Conservation (phyloP, 208 protist genomes). For the Entamoeba invadens region DNA sequence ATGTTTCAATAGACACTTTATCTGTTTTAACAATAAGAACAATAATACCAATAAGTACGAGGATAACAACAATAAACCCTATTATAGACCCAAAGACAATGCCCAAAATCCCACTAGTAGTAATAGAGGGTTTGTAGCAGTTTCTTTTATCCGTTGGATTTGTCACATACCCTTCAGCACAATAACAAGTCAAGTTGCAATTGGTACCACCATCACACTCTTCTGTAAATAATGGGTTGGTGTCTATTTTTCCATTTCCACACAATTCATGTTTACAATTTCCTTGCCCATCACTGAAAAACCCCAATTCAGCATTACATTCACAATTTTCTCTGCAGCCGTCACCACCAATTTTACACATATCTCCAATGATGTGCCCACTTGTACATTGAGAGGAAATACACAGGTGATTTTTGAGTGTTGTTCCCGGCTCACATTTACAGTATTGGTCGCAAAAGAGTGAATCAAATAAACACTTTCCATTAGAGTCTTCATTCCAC, state of each 20-base stretch:
- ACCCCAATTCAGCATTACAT: not conserved
- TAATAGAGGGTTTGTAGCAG: too few species aligned
- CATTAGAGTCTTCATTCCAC: not conserved
- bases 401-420: not conserved
- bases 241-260: not conserved
- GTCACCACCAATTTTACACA: not conserved
- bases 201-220: not conserved
- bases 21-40: too few species aligned
- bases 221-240: not conserved
- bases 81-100: too few species aligned
- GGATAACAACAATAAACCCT: too few species aligned
- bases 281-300: not conserved
- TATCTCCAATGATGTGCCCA: not conserved
- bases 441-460: not conserved
- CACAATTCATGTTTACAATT: not conserved
- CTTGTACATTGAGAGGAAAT: not conserved
- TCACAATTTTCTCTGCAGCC: not conserved
- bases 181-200: not conserved
- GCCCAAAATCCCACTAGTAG: too few species aligned
- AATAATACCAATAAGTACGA: too few species aligned
- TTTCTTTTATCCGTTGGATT: not conserved
- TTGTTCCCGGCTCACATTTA: not conserved
- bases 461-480: not conserved
- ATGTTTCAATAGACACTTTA: too few species aligned
- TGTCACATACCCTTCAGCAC: not conserved